Evolutionary conservation across 257 asterid species (phyloP), one percentile per base, ranked within the genome.

Genomic region (Ballota nigra): DNA sequence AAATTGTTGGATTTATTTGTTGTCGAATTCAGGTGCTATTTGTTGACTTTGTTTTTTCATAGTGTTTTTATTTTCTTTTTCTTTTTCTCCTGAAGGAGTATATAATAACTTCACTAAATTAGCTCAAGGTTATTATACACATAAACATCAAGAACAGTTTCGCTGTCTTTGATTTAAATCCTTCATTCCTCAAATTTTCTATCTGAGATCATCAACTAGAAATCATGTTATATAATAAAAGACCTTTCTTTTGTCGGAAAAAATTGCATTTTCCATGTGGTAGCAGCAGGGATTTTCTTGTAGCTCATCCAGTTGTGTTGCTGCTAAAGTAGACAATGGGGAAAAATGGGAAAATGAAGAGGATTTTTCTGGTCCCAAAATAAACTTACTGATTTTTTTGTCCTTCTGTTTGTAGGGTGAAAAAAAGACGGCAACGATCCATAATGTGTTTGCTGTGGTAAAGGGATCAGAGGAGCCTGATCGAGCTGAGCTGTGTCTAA

Each of bases 391-490:
- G n/a, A n/a, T n/a, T n/a, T n/a, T n/a, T n/a, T n/a, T n/a, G n/a
- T n/a, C 34, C 24, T 71, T 63, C 9, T 71, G 38, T 68, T 67
- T 82, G 51, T 85, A 94, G 99, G 99, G 99, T 41, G 92, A 89
- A 82, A 73, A 36, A 69, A 81, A 78, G 83, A 84, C 74, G 83
- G 89, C 83, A 22, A 85, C 86, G 61, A 80, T 94, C 47, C 91
- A 86, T 51, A 86, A 94, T 60, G 87, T 94, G 29, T 89, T 94
- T 82, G 90, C 92, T 13, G 85, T 85, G 45, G 84, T 88, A 74
- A 79, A 79, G 71, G 97, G 99, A 65, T 77, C 75, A 11, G 96
- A 94, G 68, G 99, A 94, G 77, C 88, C 96, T 0, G 97, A 91
- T 52, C 95, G 96, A 2, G 64, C 80, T 29, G 86, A 91, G 67